phyloP scores from a whole-genome alignment of 768 basidiomycete genomes.

The Naganishia kalamii region DNA sequence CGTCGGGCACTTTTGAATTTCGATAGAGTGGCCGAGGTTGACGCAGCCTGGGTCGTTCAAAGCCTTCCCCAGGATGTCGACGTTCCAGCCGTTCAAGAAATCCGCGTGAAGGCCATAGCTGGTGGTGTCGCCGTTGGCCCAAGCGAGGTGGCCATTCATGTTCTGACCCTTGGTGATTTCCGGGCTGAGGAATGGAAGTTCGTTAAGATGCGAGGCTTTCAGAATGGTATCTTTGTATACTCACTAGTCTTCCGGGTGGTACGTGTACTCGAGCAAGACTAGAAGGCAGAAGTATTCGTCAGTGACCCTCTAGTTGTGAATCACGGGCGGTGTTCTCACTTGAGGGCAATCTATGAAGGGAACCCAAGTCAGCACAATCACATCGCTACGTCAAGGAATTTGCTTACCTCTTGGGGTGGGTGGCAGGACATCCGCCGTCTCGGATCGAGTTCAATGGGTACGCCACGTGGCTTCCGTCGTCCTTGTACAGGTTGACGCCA shows the following conservation, averaged over 20 bases:
- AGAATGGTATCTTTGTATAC: not conserved
- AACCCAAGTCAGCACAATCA: not conserved
- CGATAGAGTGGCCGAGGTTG: not conserved
- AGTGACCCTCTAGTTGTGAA: too few relatives aligned
- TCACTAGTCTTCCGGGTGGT: slow-evolving; percentile 7
- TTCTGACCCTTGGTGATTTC: slow-evolving; percentile 18
- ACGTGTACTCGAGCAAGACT: slow-evolving; percentile 39
- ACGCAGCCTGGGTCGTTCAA: slow-evolving; percentile 48
- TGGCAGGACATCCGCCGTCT: too few relatives aligned
- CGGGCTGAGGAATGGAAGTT: slow-evolving; percentile 20
- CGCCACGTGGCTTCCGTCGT: slow-evolving; percentile 36
- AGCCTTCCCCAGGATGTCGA: slow-evolving; percentile 54
- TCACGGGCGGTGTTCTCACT: slow-evolving; percentile 20
- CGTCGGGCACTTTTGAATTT: slow-evolving; percentile 3
- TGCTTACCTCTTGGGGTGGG: too few relatives aligned
- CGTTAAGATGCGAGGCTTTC: not conserved
- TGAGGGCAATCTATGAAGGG: not conserved
- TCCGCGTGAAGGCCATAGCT: slow-evolving; percentile 55
- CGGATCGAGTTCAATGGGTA: not conserved
- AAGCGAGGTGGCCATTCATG: slow-evolving; percentile 34
- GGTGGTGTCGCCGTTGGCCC: slow-evolving; percentile 58
- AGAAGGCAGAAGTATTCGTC: slow-evolving; percentile 34
- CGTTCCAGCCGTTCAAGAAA: slow-evolving; percentile 53
- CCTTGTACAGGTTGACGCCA: slow-evolving; percentile 36
- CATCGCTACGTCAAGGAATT: not conserved